Evolutionary conservation across 2,329 filamentous ascomycete genomes (phyloP), one percentile per base, ranked within the genome.

Genomic region (Lachnellula arida): DNA sequence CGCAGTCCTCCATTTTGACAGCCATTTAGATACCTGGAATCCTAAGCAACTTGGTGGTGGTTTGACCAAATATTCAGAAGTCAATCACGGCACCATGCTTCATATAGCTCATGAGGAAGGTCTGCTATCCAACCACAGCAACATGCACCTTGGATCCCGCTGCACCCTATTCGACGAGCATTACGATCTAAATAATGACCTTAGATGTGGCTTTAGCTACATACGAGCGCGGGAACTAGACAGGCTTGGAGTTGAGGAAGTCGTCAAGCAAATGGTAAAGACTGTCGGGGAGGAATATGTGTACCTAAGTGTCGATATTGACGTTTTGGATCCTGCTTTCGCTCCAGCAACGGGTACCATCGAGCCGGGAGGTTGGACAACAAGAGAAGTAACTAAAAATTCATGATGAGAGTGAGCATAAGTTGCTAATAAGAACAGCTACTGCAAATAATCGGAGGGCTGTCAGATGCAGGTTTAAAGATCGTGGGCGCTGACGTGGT

Each of bases 41-140:
- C 66, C 67, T 0, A 61, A 60, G 46, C 59, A 65, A 39, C 66
- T 68, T 12, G 66, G 66, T 12, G 67, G 66, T 7, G 65, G 65
- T 0, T 8, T 67, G 3, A 61, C 65, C 0, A 67, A 69, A 17
- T 63, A 69, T 28, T 55, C 66, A 2, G 63, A 66, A 44, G 57
- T 70, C 12, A 69, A 69, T 34, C 68, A 70, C 44, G 68, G 68
- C 2, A 68, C 68, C 1, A 68, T 70, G 63, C 57, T 70, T 9
- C 67, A 69, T 42, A 67, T 69, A n/a, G 68, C 68, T 8, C 66
- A 68, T 22, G 65, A 69, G 49, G 68, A 70, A 58, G 67, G 66
- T 3, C 54, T 69, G 4, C 54, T 69, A 5, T 67, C 65, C 2
- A 65, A 67, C 42, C 44, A 66, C 34, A 65, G 64, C 51, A 68